Evolutionary conservation across 176 grass and related monocot genomes (phyloP).

Genomic region (Avena insularis): DNA sequence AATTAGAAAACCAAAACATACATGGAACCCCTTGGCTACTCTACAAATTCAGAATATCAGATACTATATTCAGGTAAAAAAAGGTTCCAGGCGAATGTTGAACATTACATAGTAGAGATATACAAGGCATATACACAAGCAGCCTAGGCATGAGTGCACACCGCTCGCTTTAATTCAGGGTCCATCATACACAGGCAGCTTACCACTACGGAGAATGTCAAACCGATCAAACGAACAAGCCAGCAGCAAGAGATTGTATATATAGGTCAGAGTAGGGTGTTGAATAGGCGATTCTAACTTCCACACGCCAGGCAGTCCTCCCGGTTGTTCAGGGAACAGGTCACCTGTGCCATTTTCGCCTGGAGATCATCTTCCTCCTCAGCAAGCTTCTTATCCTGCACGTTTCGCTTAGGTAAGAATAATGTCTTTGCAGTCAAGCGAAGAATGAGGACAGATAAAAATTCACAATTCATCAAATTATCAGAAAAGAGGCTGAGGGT

Average conservation of each 20-base stretch:
- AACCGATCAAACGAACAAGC: neutral
- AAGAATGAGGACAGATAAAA: neutral
- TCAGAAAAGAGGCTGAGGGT: neutral
- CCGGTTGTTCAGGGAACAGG: slow-evolving; percentile 71
- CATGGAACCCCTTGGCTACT: too few species aligned
- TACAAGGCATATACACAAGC: neutral
- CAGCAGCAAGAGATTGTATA: neutral
- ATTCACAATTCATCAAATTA: neutral
- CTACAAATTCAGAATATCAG: neutral
- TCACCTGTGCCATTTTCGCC: slow-evolving; percentile 76
- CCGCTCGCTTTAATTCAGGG: neutral
- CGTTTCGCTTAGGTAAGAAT: neutral
- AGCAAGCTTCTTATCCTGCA: slow-evolving; percentile 45
- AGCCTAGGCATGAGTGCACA: neutral
- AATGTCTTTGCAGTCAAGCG: neutral
- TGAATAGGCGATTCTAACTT: slow-evolving; percentile 44
- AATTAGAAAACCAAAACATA: neutral
- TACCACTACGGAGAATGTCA: neutral
- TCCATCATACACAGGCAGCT: slow-evolving; percentile 1
- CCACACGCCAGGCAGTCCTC: slow-evolving; percentile 75
- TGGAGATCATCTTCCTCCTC: slow-evolving; percentile 56
- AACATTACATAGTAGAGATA: neutral
- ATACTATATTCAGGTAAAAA: neutral
- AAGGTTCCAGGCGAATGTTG: neutral
- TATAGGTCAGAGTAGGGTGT: neutral